Evolutionary conservation across 202 grass and related monocot genomes (phyloP).

Genomic region (Carex arenaria): DNA sequence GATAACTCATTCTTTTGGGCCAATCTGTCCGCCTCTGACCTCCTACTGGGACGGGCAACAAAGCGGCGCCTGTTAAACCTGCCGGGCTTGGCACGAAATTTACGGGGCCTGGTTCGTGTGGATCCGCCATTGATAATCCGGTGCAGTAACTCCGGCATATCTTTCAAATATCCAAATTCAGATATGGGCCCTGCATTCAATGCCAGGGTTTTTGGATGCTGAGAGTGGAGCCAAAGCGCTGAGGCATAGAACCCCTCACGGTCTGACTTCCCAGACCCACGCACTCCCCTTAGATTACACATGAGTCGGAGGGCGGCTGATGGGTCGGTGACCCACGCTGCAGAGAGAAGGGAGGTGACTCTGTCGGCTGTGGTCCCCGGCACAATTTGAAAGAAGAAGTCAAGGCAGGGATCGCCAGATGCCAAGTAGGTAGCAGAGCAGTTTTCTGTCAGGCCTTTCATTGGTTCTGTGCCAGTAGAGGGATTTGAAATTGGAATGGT

Average conservation of each 20-base stretch:
- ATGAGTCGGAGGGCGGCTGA: conserved; percentile 50
- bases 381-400: conserved; percentile 80
- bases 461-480: background rate
- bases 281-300: conserved; percentile 69
- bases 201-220: conserved; percentile 61
- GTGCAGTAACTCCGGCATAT: conserved; percentile 88
- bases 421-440: conserved; percentile 47
- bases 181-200: conserved; percentile 41
- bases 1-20: background rate
- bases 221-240: conserved; percentile 61
- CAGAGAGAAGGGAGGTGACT: conserved; percentile 33
- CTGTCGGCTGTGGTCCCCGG: conserved; percentile 21
- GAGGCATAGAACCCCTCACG: conserved; percentile 79
- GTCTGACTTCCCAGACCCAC: conserved; percentile 74
- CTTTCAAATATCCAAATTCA: conserved; percentile 80
- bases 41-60: background rate
- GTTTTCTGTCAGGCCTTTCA: conserved; percentile 44
- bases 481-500: conserved; percentile 14
- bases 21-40: background rate
- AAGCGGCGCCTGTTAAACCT: background rate
- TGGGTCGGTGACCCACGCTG: conserved; percentile 45
- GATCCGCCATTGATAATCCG: conserved; percentile 53
- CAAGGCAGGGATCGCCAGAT: conserved; percentile 64
- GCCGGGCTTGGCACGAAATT: background rate
- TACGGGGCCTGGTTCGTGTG: conserved; percentile 16